phyloP scores from a whole-genome alignment of 2,329 filamentous ascomycete species.

The Fusarium fujikuroi region DNA sequence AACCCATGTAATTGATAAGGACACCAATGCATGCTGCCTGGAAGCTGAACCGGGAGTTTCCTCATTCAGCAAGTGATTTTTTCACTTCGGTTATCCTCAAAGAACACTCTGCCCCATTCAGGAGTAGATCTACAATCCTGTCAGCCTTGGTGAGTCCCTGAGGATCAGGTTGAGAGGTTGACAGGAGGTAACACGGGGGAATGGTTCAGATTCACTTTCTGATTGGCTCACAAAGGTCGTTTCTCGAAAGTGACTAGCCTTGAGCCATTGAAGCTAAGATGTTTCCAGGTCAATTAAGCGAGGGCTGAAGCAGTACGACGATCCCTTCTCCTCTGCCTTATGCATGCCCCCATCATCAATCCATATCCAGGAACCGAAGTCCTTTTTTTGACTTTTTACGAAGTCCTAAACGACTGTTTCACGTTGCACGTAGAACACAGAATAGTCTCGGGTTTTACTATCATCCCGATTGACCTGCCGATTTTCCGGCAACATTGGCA shows the following conservation, averaged over 20 bases:
- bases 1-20: no score
- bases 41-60: background rate
- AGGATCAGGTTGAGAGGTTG: background rate
- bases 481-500: rapidly evolving
- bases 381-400: background rate
- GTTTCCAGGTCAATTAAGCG: background rate
- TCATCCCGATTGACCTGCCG: background rate
- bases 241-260: background rate
- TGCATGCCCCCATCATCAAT: background rate
- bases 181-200: background rate
- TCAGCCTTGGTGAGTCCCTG: background rate
- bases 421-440: background rate
- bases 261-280: background rate
- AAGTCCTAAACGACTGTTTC: background rate
- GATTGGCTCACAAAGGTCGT: background rate
- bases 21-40: no score
- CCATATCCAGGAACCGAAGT: background rate
- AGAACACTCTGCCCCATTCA: background rate
- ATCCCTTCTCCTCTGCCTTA: background rate
- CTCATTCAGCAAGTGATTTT: background rate
- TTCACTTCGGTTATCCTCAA: background rate
- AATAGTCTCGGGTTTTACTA: background rate
- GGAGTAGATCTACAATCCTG: background rate
- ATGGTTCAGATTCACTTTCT: no score
- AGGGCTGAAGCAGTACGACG: background rate